phyloP scores from a whole-genome alignment of 176 grass and related monocot species.

The Zea mays region Zm-B73-REFERENCE-NAM-5.0 NC_050096.1:46517001-46517500 shows the following conservation, averaged over 20 bases:
- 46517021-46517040: too few relatives aligned
- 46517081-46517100: slow-evolving; percentile 18
- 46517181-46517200: background rate
- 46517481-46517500: background rate
- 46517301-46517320: background rate
- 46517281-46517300: too few relatives aligned
- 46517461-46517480: background rate
- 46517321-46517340: background rate
- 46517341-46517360: background rate
- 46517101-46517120: slow-evolving; percentile 2
- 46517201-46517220: background rate
- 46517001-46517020: too few relatives aligned
- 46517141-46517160: background rate
- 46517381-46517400: background rate
- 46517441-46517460: background rate
- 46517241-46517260: background rate
- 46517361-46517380: background rate
- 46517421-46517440: slow-evolving; percentile 12
- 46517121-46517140: slow-evolving; percentile 31
- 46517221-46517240: background rate
- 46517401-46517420: slow-evolving; percentile 27
- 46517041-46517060: too few relatives aligned
- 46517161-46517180: background rate
- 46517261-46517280: background rate
- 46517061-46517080: background rate